Evolutionary conservation across 106 monocot species (phyloP).

Genomic region (Allium sativum): DNA sequence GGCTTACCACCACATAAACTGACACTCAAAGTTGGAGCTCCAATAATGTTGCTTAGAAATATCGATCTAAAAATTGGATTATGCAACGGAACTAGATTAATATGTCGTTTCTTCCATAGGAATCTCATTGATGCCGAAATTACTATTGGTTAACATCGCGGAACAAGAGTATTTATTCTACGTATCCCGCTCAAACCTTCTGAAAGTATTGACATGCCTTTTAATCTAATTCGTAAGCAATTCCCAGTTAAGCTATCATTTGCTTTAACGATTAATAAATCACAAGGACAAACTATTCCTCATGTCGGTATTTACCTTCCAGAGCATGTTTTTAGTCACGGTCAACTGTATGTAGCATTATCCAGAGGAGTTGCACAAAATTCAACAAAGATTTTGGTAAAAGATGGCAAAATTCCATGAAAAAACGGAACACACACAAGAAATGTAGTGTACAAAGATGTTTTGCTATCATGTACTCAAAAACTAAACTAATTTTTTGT

Average conservation of each 20-base stretch:
- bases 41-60: background rate
- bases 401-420: background rate
- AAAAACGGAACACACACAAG: background rate
- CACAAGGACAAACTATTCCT: background rate
- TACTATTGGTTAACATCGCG: background rate
- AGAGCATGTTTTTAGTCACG: background rate
- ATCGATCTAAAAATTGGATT: background rate
- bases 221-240: background rate
- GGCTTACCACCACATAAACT: background rate
- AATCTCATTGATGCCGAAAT: constrained; percentile 3
- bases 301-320: background rate
- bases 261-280: constrained; percentile 3
- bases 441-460: background rate
- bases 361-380: background rate
- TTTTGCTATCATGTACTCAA: background rate
- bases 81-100: background rate
- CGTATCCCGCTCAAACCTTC: background rate
- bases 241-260: background rate
- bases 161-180: background rate
- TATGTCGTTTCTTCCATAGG: background rate
- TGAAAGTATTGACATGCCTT: background rate
- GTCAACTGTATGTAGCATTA: constrained; percentile 1
- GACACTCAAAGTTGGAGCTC: background rate
- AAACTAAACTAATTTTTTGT: too few relatives aligned
- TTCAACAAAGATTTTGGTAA: background rate